These are phyloP conservation scores for Tetrapyrgos nigripes DNA, from an alignment of 1,284 basidiomycete genomes.

Conservation along the genomic window DNA sequence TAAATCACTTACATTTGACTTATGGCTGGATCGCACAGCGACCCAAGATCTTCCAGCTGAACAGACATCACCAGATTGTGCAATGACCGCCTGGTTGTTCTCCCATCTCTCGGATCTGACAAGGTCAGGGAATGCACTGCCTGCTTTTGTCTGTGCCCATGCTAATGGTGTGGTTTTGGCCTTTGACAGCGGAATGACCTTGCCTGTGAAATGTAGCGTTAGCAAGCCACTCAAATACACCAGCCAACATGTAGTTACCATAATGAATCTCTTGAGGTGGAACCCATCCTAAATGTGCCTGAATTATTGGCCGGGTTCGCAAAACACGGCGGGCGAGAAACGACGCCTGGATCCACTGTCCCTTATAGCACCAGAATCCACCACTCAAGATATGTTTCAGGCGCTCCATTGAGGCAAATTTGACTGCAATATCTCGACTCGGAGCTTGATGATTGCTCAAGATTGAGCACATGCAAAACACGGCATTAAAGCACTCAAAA, in stretches of 20 bases:
- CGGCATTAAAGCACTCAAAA: conserved; percentile 42
- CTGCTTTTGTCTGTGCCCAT: background rate
- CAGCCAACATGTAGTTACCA: conserved; percentile 2
- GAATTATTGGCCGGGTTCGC: background rate
- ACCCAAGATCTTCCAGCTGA: conserved; percentile 1
- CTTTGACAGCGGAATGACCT: background rate
- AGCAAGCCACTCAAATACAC: background rate
- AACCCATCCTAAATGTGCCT: conserved; percentile 19
- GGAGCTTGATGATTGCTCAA: conserved; percentile 43
- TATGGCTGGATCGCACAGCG: background rate
- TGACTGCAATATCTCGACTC: conserved; percentile 41
- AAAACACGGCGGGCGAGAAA: background rate
- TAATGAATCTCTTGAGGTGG: background rate
- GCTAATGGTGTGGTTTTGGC: background rate
- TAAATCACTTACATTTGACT: background rate
- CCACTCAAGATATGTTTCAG: conserved; percentile 40
- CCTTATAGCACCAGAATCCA: conserved; percentile 32
- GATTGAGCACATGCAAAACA: conserved; percentile 42
- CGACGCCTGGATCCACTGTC: conserved; percentile 3
- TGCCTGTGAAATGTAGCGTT: background rate
- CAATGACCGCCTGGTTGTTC: background rate
- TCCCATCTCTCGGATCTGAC: background rate
- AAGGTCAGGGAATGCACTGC: background rate
- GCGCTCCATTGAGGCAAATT: conserved; percentile 36
- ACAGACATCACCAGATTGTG: conserved; percentile 4